Evolutionary conservation across 2,329 filamentous ascomycete genomes (phyloP), one percentile per base, ranked within the genome.

Genomic region (Thyridium curvatum): DNA sequence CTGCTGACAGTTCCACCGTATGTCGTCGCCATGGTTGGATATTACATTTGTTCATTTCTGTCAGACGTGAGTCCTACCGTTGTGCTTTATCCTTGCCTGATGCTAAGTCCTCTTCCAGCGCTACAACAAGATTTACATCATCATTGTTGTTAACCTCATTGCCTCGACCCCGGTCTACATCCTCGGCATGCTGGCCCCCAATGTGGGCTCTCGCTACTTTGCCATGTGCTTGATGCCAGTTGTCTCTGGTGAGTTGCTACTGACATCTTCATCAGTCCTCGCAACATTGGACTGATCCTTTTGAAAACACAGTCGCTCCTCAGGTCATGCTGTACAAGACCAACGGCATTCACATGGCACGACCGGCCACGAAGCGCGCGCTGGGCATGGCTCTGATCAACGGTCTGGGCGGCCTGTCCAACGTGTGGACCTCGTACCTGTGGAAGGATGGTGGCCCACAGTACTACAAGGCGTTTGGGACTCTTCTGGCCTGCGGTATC

Each of bases 1-100:
- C 56, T 72, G 8, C 58, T 72, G 5, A 72, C 68, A 0, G 64
- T 61, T 2, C 68, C 68, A 0, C 68, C 68, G 1, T 71, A 69
- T 35, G 52, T 68, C 6, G 54, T 68, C 3, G 63, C 63, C 1
- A 26, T 26, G 21, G 10, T 26, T 26, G 21, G 21, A 26, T 26
- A 26, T 10, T 26, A 26, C 21, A 26, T 26, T 10, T 26, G 21
- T 10, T 26, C 21, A 10, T 26, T 26, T 10, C 21, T 26, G 10
- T 26, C 21, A 10, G 21, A 26, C 10, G 21, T 26, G 10, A 26
- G 21, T 10, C 21, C 10, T 10, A 26, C 21, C 21, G 6, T 26
- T 26, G 6, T 26, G 21, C 10, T 26, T 10, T 26, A 6, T 26
- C 21, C 10, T 26, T 26, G 21, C 10, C 21, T 26, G 6, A 6